A percentile compares a stretch with the other conserved stretches of the same genome.
Conservation (phyloP, 371 early-diverging fungal species). For the Mucor racemosus region DNA sequence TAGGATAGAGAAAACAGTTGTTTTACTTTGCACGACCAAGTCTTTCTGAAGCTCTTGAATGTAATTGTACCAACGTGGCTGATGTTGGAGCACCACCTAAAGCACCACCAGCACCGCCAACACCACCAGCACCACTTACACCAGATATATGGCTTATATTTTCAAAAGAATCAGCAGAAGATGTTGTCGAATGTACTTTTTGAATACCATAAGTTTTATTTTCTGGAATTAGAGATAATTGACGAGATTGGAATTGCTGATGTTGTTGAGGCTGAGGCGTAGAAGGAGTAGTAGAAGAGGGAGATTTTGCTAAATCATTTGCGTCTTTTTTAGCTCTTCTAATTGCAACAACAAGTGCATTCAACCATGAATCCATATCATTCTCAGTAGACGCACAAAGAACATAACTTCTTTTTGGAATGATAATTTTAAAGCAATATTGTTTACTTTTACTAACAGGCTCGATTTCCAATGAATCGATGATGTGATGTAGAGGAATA, state of each 20-base stretch:
- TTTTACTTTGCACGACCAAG: slow-evolving; percentile 32
- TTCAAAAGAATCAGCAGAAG: slow-evolving; percentile 45
- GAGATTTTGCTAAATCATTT: slow-evolving; percentile 2
- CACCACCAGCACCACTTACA: slow-evolving; percentile 41
- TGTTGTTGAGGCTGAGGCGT: slow-evolving; percentile 18
- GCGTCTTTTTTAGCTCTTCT: slow-evolving; percentile 48
- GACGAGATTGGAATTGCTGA: slow-evolving; percentile 1
- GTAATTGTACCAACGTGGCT: slow-evolving; percentile 17
- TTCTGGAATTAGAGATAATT: slow-evolving; percentile 34
- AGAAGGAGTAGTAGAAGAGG: slow-evolving; percentile 11
- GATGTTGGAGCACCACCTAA: slow-evolving; percentile 27
- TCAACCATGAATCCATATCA: slow-evolving; percentile 71
- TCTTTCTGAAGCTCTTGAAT: slow-evolving; percentile 32
- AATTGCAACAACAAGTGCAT: slow-evolving; percentile 63
- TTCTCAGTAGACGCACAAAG: slow-evolving; percentile 67
- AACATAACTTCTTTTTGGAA: slow-evolving; percentile 73
- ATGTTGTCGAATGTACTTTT: slow-evolving; percentile 19
- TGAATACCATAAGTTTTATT: slow-evolving; percentile 12
- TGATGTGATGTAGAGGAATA: slow-evolving; percentile 68
- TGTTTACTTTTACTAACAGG: slow-evolving; percentile 63
- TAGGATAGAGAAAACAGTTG: neutral
- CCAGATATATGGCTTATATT: slow-evolving; percentile 52
- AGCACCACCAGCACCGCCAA: slow-evolving; percentile 36
- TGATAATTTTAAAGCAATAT: slow-evolving; percentile 78
- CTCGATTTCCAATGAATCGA: slow-evolving; percentile 79